Conservation (phyloP, 2,329 filamentous ascomycete species). For the Diaporthe citrichinensis region DNA sequence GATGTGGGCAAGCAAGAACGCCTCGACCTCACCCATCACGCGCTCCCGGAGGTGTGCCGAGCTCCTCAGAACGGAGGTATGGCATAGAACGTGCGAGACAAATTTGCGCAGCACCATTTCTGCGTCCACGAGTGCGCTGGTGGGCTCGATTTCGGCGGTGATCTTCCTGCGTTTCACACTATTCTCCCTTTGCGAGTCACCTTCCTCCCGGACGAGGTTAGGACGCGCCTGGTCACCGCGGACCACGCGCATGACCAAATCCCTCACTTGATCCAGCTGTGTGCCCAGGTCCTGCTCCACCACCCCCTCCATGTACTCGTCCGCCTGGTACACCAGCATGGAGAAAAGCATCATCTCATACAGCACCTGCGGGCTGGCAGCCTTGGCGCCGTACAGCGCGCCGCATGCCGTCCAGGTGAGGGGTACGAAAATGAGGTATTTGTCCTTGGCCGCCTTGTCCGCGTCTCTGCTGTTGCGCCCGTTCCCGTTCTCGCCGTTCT, state of each 20-base stretch:
- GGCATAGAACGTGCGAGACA: background rate
- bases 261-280: background rate
- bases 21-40: background rate
- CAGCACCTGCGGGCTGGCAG: background rate
- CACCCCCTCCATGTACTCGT: conserved; percentile 40
- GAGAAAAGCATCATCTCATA: conserved; percentile 42
- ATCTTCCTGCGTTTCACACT: background rate
- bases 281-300: background rate
- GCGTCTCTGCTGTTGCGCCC: background rate
- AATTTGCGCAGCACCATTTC: background rate
- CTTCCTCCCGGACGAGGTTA: background rate
- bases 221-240: background rate
- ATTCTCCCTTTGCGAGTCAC: background rate
- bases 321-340: conserved; percentile 38
- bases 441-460: background rate
- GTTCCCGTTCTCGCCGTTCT: background rate
- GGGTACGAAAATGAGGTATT: background rate
- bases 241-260: background rate
- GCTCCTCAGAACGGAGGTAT: background rate
- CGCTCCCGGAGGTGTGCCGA: background rate
- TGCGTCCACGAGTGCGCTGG: background rate
- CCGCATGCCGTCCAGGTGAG: conserved; percentile 5
- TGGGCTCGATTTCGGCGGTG: background rate
- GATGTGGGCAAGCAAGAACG: background rate
- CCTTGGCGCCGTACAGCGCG: background rate